A percentile compares a stretch with the other conserved stretches of the same genome.
These are phyloP conservation scores for Clonostachys byssicola DNA, from an alignment of 2,329 filamentous ascomycete genomes.

Conservation along the genomic window DNA sequence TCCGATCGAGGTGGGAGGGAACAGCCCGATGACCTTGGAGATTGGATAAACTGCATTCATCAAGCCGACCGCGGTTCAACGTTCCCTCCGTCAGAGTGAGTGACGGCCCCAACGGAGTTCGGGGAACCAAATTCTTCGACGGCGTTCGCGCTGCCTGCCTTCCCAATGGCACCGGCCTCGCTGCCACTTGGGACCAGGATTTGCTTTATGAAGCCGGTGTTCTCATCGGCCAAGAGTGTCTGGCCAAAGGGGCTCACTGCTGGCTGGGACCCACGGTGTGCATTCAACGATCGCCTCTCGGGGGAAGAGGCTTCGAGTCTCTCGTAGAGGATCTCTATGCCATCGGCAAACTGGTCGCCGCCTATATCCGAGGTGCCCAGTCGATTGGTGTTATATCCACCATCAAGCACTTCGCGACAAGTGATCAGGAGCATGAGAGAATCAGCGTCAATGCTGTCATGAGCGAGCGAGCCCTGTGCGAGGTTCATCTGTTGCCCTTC, in stretches of 20 bases:
- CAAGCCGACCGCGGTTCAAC: conserved; percentile 17
- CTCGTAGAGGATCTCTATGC: conserved; percentile 42
- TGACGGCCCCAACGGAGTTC: conserved; percentile 27
- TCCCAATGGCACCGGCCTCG: conserved; percentile 32
- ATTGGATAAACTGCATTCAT: conserved; percentile 29
- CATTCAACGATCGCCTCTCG: conserved; percentile 40
- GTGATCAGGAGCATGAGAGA: conserved; percentile 27
- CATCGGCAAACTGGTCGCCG: conserved; percentile 34
- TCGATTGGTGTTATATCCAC: conserved; percentile 33
- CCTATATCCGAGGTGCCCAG: conserved; percentile 38
- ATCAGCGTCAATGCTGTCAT: conserved; percentile 20
- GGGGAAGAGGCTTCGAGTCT: conserved; percentile 42
- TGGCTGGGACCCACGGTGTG: conserved; percentile 62
- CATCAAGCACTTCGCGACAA: conserved; percentile 41
- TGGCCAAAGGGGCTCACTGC: conserved; percentile 63
- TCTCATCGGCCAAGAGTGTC: conserved; percentile 49
- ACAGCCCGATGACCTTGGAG: conserved; percentile 29
- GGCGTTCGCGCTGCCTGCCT: conserved; percentile 22
- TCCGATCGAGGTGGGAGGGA: conserved; percentile 26
- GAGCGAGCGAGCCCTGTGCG: conserved; percentile 19
- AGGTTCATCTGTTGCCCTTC: conserved; percentile 38
- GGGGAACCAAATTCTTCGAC: conserved; percentile 18
- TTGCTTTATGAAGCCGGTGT: conserved; percentile 52
- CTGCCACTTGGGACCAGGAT: conserved; percentile 58
- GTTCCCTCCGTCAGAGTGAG: conserved; percentile 16